Base-by-base conservation (phyloP, 192 early-diverging fungal genomes). In the Gaertneriomyces semiglobifer region DNA sequence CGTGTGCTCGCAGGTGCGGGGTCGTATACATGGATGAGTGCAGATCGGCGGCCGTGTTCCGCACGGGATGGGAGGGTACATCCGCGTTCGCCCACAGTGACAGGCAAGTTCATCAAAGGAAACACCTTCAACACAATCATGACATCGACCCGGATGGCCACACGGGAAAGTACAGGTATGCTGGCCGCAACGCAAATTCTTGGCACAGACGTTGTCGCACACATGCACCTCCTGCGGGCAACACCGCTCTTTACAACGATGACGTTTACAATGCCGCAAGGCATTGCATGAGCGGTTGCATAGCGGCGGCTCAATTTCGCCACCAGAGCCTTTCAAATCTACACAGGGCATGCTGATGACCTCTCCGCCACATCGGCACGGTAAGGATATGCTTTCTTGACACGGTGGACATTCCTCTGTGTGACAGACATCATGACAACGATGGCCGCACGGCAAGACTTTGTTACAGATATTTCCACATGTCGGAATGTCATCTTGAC, bases 31-130 rank as follows among this genome's bases (percentile, higher is more conserved):
- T 6, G 88, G 78, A 58, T 86, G 75, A 48, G 75, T 81, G 68
- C 94, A 98, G 3, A 75, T 70, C 0, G 92, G 94, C 10, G 91
- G 80, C 39, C 77, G 66, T 1, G 89, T 87, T 0, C 90, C 90
- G 65, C 96, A 98, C 12, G 90, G 78, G 62, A 96, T 89, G 4
- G 96, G 96, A 20, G 96, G 88, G 60, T 86, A 78, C 33, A 92
- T 54, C 11, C 85, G 81, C 0, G 93, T 93, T 7, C 83, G 80
- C 41, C 93, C 93, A 74, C 96, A 98, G 38, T 86, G 77, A 60
- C 96, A 98, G 14, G 88, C 74, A 7, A 93, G 75, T 66, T 95
- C 92, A 25, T 90, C 91, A 73, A 93, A 91, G 14, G 83, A 82
- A 1, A 92, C 89, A 42, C 81, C 81, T 45, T 75, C 81, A 12